Evolutionary conservation across 2,329 filamentous ascomycete genomes (phyloP), one percentile per base, ranked within the genome.

Genomic region (Diatrype stigma): DNA sequence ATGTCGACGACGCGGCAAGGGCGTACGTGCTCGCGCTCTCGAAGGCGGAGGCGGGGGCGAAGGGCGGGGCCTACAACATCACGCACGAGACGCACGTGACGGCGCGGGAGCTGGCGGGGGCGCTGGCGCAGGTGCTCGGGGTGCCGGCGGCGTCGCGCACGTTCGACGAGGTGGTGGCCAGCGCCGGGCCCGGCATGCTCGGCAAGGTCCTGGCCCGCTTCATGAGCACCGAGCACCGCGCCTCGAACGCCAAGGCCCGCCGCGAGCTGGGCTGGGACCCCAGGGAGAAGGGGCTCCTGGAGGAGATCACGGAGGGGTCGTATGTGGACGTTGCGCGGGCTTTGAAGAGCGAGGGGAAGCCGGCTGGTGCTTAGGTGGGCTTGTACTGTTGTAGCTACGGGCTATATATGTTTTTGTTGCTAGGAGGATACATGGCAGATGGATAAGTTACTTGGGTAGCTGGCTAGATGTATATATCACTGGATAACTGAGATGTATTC

Each of bases 1-100:
- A 77, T 51, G 68, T 76, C 2, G 69, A 74, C 28, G 74, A 77
- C 57, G 72, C 69, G 4, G 73, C 72, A 6, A 52, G 63, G 2
- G 54, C 74, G 21, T 75, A 71, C 49, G 57, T 76, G 8, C 63
- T 71, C 0, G 68, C 66, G 1, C 12, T 37, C n/a, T n/a, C n/a
- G n/a, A n/a, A n/a, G n/a, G n/a, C n/a, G 6, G 34, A 17, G 34
- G 62, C 65, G 0, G 51, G 67, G 66, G n/a, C 67, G 59, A 1
- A 55, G 58, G 21, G 2, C 68, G 70, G 2, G 64, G 66, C 64
- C 1, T 76, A 68, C 57, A 74, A 74, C 52, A 60, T 58, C 3
- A 60, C 58, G 4, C 48, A 54, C 2, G 52, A 56, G 42, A 73
- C 66, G 2, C 47, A 65, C 35, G 59, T 73, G 2, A 67, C 66